Evolutionary conservation across 179 eudicot species (phyloP).

Genomic region (Beta corolliflora): DNA sequence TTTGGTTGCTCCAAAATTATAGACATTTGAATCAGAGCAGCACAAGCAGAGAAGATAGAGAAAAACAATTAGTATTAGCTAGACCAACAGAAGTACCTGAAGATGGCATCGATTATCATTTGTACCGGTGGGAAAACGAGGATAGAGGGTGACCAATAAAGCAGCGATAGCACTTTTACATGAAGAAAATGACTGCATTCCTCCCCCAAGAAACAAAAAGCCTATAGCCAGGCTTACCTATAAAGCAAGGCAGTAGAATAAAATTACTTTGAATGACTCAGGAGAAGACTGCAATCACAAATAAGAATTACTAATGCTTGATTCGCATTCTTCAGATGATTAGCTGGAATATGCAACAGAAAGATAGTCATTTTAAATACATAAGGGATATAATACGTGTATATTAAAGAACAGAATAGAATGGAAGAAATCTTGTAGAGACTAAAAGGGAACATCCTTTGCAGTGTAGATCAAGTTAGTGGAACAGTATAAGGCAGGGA

Average conservation of each 20-base stretch:
- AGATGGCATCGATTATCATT: slow-evolving; percentile 98
- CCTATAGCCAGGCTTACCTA: slow-evolving; percentile 94
- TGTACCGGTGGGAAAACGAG: slow-evolving; percentile 96
- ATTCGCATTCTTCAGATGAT: neutral
- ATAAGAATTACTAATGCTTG: neutral
- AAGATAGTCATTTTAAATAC: neutral
- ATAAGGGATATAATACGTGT: neutral
- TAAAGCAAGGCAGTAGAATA: slow-evolving; percentile 3
- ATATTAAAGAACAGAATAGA: neutral
- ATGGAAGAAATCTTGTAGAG: neutral
- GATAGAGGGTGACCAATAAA: slow-evolving; percentile 82
- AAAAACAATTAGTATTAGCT: neutral
- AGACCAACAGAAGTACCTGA: slow-evolving; percentile 55
- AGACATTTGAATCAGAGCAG: neutral
- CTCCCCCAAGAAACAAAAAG: slow-evolving; percentile 95
- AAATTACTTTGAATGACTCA: neutral
- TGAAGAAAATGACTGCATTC: slow-evolving; percentile 92
- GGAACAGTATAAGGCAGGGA: neutral
- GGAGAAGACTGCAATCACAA: neutral
- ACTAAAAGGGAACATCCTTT: neutral
- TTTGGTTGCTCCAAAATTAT: neutral
- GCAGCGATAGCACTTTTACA: slow-evolving; percentile 80
- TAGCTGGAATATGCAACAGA: neutral
- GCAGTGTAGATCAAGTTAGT: neutral
- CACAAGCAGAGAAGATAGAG: neutral